These are phyloP conservation scores for Chenopodium quinoa DNA, from an alignment of 148 eudicot species.

Conservation along the genomic window DNA sequence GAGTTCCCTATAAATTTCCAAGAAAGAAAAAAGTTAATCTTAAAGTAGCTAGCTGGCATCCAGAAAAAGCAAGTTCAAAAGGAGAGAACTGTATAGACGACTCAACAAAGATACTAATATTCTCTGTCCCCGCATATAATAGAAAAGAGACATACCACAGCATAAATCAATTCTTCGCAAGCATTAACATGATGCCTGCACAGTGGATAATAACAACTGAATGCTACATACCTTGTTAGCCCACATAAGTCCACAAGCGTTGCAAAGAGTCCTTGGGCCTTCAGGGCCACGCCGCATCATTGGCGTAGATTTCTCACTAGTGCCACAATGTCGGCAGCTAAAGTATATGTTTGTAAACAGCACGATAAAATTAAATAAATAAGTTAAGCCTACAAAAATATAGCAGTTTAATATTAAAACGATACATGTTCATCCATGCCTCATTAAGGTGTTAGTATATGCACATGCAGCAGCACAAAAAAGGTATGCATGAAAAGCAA, in stretches of 20 bases:
- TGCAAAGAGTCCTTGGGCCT: conserved; percentile 83
- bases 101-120: not conserved
- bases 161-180: too few relatives aligned
- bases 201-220: not conserved
- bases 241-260: conserved; percentile 93
- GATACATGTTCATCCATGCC: not conserved
- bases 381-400: not conserved
- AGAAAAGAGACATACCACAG: not conserved
- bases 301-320: conserved; percentile 62
- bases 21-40: not conserved
- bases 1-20: conserved; percentile 48
- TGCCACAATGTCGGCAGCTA: conserved; percentile 85
- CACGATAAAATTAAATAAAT: not conserved
- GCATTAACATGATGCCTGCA: not conserved
- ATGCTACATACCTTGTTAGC: conserved; percentile 61
- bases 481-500: too few relatives aligned
- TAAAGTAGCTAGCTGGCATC: not conserved
- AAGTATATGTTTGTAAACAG: conserved; percentile 1
- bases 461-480: too few relatives aligned
- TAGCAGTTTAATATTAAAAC: not conserved
- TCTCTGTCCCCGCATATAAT: not conserved
- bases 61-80: not conserved
- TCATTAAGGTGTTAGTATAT: not conserved
- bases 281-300: conserved; percentile 91
- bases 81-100: not conserved